These are phyloP conservation scores for Hysterangium stoloniferum DNA, from an alignment of 768 basidiomycete genomes.

Conservation along the genomic window DNA sequence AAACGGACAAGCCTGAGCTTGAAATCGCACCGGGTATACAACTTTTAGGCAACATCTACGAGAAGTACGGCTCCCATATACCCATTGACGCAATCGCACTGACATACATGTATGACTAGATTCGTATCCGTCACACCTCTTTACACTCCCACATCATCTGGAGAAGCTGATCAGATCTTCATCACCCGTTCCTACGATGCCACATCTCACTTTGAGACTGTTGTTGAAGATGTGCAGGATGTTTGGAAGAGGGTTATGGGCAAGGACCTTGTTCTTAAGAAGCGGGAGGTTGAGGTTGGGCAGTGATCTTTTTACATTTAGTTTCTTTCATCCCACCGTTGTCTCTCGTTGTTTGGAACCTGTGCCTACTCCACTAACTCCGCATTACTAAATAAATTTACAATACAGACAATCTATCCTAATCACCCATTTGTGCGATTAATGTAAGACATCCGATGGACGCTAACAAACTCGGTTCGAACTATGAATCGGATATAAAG, in stretches of 20 bases:
- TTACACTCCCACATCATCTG: constrained; percentile 81
- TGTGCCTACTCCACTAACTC: neutral
- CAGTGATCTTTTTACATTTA: neutral
- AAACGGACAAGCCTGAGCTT: constrained; percentile 84
- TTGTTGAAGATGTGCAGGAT: constrained; percentile 94
- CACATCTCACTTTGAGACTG: constrained; percentile 97
- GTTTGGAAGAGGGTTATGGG: constrained; percentile 89
- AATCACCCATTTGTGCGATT: too few species aligned
- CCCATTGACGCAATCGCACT: neutral
- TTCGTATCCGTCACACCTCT: constrained; percentile 85
- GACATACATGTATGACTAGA: constrained; percentile 36
- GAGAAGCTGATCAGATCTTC: constrained; percentile 84
- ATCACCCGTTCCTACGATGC: constrained; percentile 98
- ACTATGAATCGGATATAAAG: too few species aligned
- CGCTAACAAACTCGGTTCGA: too few species aligned
- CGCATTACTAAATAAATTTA: neutral
- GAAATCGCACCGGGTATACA: constrained; percentile 91
- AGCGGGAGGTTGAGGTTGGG: constrained; percentile 67
- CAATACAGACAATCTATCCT: too few species aligned
- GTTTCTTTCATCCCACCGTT: neutral
- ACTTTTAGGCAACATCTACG: constrained; percentile 85
- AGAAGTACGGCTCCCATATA: constrained; percentile 52
- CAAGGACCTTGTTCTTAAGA: constrained; percentile 75
- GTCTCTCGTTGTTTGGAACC: neutral
- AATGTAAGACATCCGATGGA: too few species aligned